Conservation (phyloP, 1,284 basidiomycete genomes). For the Boletus sp. region DNA sequence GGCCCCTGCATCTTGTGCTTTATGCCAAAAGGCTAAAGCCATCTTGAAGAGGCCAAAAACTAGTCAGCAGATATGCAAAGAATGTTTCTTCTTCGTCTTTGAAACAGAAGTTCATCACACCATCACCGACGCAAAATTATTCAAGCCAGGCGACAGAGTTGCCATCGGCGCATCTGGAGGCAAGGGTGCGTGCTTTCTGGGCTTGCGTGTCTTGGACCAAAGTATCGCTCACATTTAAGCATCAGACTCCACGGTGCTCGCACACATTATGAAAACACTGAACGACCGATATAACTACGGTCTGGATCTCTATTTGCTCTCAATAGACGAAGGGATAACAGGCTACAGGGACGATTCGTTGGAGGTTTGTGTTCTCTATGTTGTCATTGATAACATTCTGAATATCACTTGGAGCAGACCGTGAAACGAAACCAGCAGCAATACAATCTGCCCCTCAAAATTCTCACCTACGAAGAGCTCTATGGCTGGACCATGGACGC, state of each 20-base stretch:
- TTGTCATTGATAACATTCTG: not conserved
- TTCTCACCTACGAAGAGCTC: constrained; percentile 91
- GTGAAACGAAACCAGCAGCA: constrained; percentile 97
- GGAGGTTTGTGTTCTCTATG: constrained; percentile 56
- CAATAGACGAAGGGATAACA: constrained; percentile 98
- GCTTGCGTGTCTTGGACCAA: not conserved
- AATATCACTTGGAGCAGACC: constrained; percentile 53
- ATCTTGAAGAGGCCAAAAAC: constrained; percentile 96
- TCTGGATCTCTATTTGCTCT: constrained; percentile 87
- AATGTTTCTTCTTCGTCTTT: constrained; percentile 95
- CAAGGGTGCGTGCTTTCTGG: constrained; percentile 62
- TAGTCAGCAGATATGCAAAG: constrained; percentile 92
- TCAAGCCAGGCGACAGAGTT: constrained; percentile 88
- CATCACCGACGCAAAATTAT: constrained; percentile 77
- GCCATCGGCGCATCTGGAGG: constrained; percentile 98
- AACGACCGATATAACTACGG: constrained; percentile 95
- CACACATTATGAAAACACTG: constrained; percentile 93
- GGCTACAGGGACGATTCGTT: constrained; percentile 97
- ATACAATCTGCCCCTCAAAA: constrained; percentile 93
- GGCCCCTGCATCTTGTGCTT: constrained; percentile 67
- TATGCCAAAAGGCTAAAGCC: constrained; percentile 76
- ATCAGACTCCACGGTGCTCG: constrained; percentile 94
- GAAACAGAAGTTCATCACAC: constrained; percentile 99
- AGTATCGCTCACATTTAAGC: constrained; percentile 2
- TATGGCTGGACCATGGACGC: constrained; percentile 99